Conservation (phyloP, 805 yeast species). For the Metschnikowia cubensis region DNA sequence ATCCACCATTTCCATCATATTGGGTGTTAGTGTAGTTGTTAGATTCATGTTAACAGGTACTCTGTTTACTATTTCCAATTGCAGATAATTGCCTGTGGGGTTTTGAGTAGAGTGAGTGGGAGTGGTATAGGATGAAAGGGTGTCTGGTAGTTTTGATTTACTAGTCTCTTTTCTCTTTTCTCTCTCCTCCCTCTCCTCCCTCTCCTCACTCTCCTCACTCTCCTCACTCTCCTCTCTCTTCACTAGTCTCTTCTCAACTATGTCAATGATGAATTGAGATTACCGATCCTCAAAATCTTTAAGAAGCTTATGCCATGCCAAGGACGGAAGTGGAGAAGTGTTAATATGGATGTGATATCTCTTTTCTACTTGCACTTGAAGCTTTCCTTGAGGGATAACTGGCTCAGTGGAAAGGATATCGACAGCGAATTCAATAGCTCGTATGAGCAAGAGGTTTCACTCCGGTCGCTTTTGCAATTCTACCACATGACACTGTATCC, state of each 20-base stretch:
- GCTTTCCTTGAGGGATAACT: conserved; percentile 71
- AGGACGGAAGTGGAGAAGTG: conserved; percentile 90
- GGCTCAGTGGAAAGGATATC: conserved; percentile 81
- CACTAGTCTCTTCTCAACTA: conserved; percentile 57
- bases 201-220: too few species aligned
- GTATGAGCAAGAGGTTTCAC: conserved; percentile 79
- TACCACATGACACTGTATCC: conserved; percentile 64
- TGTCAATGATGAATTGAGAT: conserved; percentile 54
- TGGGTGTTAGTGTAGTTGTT: too few species aligned
- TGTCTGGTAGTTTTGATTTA: too few species aligned
- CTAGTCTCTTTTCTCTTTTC: too few species aligned
- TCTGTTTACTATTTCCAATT: too few species aligned
- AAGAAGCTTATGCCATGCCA: conserved; percentile 84
- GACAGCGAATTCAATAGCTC: conserved; percentile 73
- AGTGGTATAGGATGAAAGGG: too few species aligned
- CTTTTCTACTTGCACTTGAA: conserved; percentile 76
- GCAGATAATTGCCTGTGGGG: too few species aligned
- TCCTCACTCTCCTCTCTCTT: too few species aligned
- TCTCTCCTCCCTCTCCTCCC: too few species aligned
- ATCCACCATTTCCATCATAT: too few species aligned
- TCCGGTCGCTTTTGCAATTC: conserved; percentile 72
- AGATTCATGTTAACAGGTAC: too few species aligned
- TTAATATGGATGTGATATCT: conserved; percentile 90
- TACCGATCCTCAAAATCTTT: conserved; percentile 67
- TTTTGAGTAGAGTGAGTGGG: too few species aligned